Evolutionary conservation across 2,329 filamentous ascomycete genomes (phyloP).

Genomic region (Chrysoporthe austroafricana): DNA sequence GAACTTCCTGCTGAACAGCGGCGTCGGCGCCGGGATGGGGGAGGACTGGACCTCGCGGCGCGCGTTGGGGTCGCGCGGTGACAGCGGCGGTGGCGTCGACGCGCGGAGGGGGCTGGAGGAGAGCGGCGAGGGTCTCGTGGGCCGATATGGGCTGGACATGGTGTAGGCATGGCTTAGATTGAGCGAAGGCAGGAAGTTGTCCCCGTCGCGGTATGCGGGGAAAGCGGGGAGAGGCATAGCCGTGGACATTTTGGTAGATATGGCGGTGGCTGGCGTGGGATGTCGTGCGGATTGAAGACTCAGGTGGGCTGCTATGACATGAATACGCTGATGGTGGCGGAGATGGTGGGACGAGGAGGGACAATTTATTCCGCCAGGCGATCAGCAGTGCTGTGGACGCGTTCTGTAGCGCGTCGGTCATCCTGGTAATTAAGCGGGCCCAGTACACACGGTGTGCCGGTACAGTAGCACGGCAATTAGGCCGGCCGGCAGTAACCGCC

Average conservation of each 20-base stretch:
- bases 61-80: constrained; percentile 48
- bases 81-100: constrained; percentile 50
- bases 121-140: constrained; percentile 57
- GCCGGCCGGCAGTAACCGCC: too few species aligned
- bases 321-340: neutral
- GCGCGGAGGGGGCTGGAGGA: constrained; percentile 59
- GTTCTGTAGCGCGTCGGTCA: constrained; percentile 12
- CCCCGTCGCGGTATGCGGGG: constrained; percentile 48
- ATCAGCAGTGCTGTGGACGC: constrained; percentile 2
- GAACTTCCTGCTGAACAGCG: constrained; percentile 46
- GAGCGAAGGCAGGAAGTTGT: constrained; percentile 20
- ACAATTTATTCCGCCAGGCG: neutral
- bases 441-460: too few species aligned
- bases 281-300: neutral
- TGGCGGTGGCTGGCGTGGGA: too few species aligned
- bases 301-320: neutral
- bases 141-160: constrained; percentile 43
- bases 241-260: constrained; percentile 37
- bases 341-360: neutral
- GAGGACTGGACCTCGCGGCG: constrained; percentile 51
- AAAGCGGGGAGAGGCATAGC: constrained; percentile 45
- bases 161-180: constrained; percentile 36
- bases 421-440: constrained; percentile 12
- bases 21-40: constrained; percentile 41
- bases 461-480: too few species aligned